Percentiles rank a stretch among this genome's conserved stretches.
Evolutionary conservation across 352 stramenopile species (phyloP).

Genomic region (Thalassiosira oceanica): DNA sequence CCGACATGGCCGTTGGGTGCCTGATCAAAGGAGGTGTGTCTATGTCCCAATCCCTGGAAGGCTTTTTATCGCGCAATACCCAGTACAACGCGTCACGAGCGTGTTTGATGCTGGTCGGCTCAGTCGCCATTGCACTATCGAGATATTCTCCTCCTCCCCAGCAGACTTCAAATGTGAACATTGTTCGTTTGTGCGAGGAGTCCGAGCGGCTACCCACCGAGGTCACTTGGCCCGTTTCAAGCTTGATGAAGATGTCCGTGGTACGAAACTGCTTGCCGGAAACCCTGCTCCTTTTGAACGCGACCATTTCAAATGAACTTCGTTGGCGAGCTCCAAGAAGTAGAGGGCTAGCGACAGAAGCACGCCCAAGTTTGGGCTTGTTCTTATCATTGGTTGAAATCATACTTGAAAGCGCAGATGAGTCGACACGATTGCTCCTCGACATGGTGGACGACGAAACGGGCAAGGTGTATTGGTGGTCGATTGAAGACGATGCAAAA

Average conservation of each 20-base stretch:
- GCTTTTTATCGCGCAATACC: conserved; percentile 66
- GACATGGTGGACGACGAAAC: conserved; percentile 62
- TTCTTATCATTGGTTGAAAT: conserved; percentile 56
- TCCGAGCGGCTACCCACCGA: conserved; percentile 23
- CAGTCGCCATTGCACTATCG: conserved; percentile 36
- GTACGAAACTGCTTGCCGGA: conserved; percentile 59
- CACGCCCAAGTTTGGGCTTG: conserved; percentile 45
- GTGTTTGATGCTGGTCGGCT: conserved; percentile 68
- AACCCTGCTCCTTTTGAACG: conserved; percentile 67
- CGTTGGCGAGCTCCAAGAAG: conserved; percentile 39
- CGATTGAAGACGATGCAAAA: conserved; percentile 59
- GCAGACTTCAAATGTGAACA: conserved; percentile 20
- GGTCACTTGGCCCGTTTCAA: conserved; percentile 65
- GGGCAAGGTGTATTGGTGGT: conserved; percentile 60
- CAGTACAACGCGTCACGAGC: conserved; percentile 62
- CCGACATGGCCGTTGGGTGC: conserved; percentile 76
- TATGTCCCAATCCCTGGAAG: conserved; percentile 64
- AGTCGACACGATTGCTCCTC: conserved; percentile 53
- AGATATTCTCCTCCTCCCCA: conserved; percentile 17
- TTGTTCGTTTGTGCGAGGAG: conserved; percentile 30
- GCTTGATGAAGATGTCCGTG: conserved; percentile 64
- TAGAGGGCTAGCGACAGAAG: conserved; percentile 14
- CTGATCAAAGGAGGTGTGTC: conserved; percentile 64
- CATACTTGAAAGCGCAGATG: conserved; percentile 55
- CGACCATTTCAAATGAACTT: conserved; percentile 71